Percentiles rank a stretch among this genome's conserved stretches.
These are phyloP conservation scores for Boletus sp. DNA, from an alignment of 1,284 basidiomycete species.

Conservation along the genomic window DNA sequence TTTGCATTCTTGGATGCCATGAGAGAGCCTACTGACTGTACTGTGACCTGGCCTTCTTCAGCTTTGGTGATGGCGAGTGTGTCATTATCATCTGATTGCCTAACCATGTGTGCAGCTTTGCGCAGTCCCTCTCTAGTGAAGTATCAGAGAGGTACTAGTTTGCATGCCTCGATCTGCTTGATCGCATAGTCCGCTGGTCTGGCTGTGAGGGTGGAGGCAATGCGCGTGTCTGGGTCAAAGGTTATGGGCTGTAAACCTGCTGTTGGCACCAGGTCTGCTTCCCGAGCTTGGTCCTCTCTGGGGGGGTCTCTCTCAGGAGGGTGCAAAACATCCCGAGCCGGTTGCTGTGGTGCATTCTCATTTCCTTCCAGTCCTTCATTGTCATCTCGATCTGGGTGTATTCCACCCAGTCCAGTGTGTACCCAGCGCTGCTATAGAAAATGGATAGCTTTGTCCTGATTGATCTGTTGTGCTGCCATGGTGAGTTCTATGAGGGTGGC, in stretches of 20 bases:
- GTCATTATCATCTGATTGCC: not conserved
- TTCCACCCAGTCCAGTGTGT: not conserved
- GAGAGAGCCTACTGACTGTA: not conserved
- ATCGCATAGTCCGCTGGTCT: not conserved
- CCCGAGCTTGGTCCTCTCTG: not conserved
- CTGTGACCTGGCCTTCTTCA: too few relatives aligned
- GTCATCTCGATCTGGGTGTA: not conserved
- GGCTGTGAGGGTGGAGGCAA: not conserved
- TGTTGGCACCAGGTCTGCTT: not conserved
- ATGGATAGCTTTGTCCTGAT: not conserved
- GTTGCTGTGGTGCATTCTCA: too few relatives aligned
- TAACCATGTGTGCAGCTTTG: not conserved
- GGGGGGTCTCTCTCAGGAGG: not conserved
- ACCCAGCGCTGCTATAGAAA: not conserved
- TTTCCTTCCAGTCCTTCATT: not conserved
- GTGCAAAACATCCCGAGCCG: too few relatives aligned
- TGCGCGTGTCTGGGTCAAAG: not conserved
- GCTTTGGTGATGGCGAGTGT: not conserved
- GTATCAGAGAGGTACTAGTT: not conserved
- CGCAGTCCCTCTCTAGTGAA: not conserved
- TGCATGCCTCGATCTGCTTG: not conserved
- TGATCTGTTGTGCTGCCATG: not conserved
- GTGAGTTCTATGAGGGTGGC: not conserved
- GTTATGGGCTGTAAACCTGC: too few relatives aligned
- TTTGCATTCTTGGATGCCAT: not conserved